Evolutionary conservation across 768 basidiomycete genomes (phyloP), one percentile per base, ranked within the genome.

Genomic region (Mrakia frigida): DNA sequence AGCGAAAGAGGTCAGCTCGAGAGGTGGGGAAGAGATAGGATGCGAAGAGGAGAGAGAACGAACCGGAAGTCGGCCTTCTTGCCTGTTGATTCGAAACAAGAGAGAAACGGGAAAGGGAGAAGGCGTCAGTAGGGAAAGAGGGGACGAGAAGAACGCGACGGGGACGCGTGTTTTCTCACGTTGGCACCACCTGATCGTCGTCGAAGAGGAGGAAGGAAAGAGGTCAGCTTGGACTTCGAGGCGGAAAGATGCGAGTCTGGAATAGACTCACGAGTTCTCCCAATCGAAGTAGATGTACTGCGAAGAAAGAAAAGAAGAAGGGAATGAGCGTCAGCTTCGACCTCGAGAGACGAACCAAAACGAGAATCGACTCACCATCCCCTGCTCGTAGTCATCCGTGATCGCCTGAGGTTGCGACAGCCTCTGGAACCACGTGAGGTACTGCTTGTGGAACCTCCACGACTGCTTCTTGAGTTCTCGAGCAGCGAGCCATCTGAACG

Each of bases 371-470:
- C 68, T 69, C 56, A 60, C 56, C 56, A 65, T 71, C 28, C 75
- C 97, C 85, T 98, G 95, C 84, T 99, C 97, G 83, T 98, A 99
- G 83, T 98, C 96, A 80, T 98, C 96, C 72, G 97, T 99, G 83
- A 99, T 98, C 1, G 94, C 94, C 81, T 96, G 93, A 13, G 97
- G 97, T 81, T 98, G 95, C 33, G 93, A 94, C 81, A 97, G 93
- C 52, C 97, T 89, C 84, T 98, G 97, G 89, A 99, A 99, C 95
- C 97, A 99, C 41, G 97, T 99, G 78, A 99, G 86, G 83, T 98
- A 99, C 85, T 98, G 98, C 78, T 98, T 92, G 84, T 99, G 97
- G 87, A 98, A 99, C 69, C 97, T 90, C 97, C 97, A 99, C 56
- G 93, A 94, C 82, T 98, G 96, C 70, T 92, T 88, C 86, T 98